phyloP scores from a whole-genome alignment of 345 rosid species.

The Kernera saxatilis region DNA sequence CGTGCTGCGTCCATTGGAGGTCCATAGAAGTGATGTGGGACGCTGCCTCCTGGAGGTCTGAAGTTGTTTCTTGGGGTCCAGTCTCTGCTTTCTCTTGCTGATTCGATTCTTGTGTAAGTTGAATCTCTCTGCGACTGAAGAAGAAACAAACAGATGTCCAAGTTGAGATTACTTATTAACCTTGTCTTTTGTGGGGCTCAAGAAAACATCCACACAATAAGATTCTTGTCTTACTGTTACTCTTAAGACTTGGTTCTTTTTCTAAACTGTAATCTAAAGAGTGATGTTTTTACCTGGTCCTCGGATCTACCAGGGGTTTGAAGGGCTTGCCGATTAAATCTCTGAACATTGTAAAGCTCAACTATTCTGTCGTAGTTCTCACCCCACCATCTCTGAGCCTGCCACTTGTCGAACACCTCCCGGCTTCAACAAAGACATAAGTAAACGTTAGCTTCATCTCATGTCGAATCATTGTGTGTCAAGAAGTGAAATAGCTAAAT shows the following conservation, averaged over 20 bases:
- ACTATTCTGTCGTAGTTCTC: slow-evolving; percentile 93
- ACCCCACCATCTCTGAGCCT: slow-evolving; percentile 99
- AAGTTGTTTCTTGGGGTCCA: slow-evolving; percentile 74
- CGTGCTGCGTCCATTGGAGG: slow-evolving; percentile 57
- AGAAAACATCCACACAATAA: neutral
- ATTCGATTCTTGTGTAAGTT: slow-evolving; percentile 58
- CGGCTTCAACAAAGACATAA: slow-evolving; percentile 52
- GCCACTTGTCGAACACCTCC: slow-evolving; percentile 93
- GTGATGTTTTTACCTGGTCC: slow-evolving; percentile 55
- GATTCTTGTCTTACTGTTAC: neutral
- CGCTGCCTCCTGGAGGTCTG: slow-evolving; percentile 14
- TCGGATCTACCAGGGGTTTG: slow-evolving; percentile 82
- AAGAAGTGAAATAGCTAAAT: neutral
- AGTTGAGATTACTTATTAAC: neutral
- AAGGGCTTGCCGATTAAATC: slow-evolving; percentile 93
- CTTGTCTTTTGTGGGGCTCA: neutral
- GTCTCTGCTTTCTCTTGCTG: slow-evolving; percentile 58
- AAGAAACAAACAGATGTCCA: neutral
- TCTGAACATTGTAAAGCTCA: slow-evolving; percentile 97
- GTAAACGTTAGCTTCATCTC: slow-evolving; percentile 1
- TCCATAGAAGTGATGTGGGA: slow-evolving; percentile 40
- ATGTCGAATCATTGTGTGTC: neutral
- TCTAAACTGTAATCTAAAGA: too few species aligned
- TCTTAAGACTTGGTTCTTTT: too few species aligned
- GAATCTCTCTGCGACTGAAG: slow-evolving; percentile 66